Evolutionary conservation across 345 rosid species (phyloP), one percentile per base, ranked within the genome.

Genomic region (Pistacia atlantica): DNA sequence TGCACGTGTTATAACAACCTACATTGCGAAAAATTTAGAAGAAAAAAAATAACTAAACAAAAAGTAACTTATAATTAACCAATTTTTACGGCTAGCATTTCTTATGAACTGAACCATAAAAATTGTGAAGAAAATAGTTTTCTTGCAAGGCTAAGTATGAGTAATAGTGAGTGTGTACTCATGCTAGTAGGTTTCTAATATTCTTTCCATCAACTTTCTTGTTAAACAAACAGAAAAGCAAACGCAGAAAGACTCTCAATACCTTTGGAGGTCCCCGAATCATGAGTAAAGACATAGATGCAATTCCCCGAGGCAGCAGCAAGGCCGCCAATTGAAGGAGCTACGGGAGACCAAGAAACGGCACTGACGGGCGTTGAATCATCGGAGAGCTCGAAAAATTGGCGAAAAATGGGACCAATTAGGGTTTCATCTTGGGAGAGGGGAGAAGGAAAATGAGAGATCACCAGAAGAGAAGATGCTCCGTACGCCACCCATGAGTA

Each of bases 401-500:
- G 97, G 61, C 95, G 92, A 84, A 88, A 84, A 72, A 90, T 80
- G 16, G 98, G 93, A 35, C 89, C 97, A 78, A 85, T 76, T 20
- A 80, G 67, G 67, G 80, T 31, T 73, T 95, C 90, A 17, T 89
- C 89, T 60, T 75, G 80, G 75, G 90, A 91, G 69, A 90, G 90
- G 51, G 97, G 93, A 25, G 97, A 93, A 77, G 98, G 98, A 46
- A 95, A 80, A 85, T 95, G 98, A 55, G 97, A 90, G 78, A 95
- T 86, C 69, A 93, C 92, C 22, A 93, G 85, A 71, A 95, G 93
- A 69, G 97, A 88, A 75, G 97, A 95, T 14, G 97, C 97, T 22
- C 97, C 97, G 78, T 93, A 95, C 13, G 97, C 97, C 55, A 90
- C 87, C 97, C 98, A 95, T 86, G 98, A 87, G 93, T 89, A 84